Evolutionary conservation across 139 green algal genomes (phyloP).

Genomic region (Tetradesmus lagerheimii): DNA sequence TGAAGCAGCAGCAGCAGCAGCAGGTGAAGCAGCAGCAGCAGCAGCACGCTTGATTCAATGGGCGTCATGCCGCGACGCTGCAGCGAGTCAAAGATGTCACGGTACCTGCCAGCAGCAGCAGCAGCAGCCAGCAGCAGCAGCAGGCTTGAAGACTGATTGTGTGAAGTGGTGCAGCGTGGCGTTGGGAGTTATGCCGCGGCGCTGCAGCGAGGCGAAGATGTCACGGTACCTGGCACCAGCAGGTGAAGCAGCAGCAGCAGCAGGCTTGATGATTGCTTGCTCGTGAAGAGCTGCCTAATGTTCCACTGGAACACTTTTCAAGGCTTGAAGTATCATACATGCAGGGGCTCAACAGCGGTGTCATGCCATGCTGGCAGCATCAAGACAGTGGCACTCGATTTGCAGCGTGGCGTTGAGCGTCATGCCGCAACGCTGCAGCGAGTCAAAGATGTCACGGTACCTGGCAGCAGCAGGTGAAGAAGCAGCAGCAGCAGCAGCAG

Average conservation of each 20-base stretch:
- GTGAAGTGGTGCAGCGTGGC: conserved; percentile 70
- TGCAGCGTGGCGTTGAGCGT: too few species aligned
- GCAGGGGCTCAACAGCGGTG: too few species aligned
- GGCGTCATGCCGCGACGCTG: conserved; percentile 52
- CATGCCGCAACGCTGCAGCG: conserved; percentile 48
- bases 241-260: conserved; percentile 20
- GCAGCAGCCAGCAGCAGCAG: conserved; percentile 18
- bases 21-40: not conserved
- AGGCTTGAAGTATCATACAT: too few species aligned
- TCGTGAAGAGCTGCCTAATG: too few species aligned
- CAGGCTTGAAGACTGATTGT: too few species aligned
- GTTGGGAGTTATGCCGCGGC: conserved; percentile 59
- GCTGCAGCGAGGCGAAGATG: conserved; percentile 57
- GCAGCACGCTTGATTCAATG: too few species aligned
- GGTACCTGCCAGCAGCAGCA: conserved; percentile 50
- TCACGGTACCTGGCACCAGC: conserved; percentile 50
- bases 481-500: too few species aligned
- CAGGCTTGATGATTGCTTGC: too few species aligned
- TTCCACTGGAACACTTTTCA: too few species aligned
- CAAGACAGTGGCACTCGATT: too few species aligned
- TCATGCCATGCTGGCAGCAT: too few species aligned
- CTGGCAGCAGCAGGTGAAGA: conserved; percentile 40
- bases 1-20: conserved; percentile 21
- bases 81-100: conserved; percentile 58
- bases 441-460: conserved; percentile 59